Conservation (phyloP, 2,329 filamentous ascomycete genomes). For the Talaromyces sp. region DNA sequence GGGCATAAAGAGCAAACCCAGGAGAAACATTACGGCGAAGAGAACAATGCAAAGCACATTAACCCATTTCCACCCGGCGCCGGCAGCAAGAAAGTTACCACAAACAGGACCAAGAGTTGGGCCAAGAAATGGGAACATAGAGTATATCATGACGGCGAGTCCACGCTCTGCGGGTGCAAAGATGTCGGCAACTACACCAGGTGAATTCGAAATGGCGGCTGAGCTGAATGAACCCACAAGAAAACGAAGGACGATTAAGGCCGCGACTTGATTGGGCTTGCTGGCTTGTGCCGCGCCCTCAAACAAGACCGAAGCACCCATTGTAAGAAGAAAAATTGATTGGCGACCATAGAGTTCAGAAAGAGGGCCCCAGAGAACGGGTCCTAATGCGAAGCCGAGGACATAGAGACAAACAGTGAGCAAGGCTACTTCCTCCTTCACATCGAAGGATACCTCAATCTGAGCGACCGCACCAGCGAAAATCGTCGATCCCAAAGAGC, state of each 20-base stretch:
- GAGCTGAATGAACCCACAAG: slow-evolving; percentile 63
- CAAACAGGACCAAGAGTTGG: slow-evolving; percentile 64
- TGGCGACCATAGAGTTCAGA: slow-evolving; percentile 7
- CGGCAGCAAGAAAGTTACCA: slow-evolving; percentile 64
- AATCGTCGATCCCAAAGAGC: not conserved
- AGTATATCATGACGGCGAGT: slow-evolving; percentile 62
- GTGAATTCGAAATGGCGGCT: slow-evolving; percentile 61
- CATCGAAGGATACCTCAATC: not conserved
- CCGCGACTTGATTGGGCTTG: too few relatives aligned
- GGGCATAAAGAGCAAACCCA: not conserved
- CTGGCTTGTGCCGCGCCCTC: not conserved
- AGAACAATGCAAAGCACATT: slow-evolving; percentile 8
- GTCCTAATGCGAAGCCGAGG: slow-evolving; percentile 8
- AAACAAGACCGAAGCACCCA: not conserved
- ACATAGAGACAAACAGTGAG: not conserved
- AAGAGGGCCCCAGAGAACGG: slow-evolving; percentile 4
- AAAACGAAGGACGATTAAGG: slow-evolving; percentile 66
- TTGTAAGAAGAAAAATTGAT: slow-evolving; percentile 2
- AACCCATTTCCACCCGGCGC: slow-evolving; percentile 68
- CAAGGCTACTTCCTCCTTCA: not conserved
- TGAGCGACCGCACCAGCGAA: slow-evolving; percentile 5
- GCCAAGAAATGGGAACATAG: slow-evolving; percentile 66
- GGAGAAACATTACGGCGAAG: not conserved
- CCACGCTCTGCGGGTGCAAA: slow-evolving; percentile 55
- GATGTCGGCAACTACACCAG: slow-evolving; percentile 62